Conservation (phyloP, 192 early-diverging fungal genomes). For the Mortierella hygrophila region DNA sequence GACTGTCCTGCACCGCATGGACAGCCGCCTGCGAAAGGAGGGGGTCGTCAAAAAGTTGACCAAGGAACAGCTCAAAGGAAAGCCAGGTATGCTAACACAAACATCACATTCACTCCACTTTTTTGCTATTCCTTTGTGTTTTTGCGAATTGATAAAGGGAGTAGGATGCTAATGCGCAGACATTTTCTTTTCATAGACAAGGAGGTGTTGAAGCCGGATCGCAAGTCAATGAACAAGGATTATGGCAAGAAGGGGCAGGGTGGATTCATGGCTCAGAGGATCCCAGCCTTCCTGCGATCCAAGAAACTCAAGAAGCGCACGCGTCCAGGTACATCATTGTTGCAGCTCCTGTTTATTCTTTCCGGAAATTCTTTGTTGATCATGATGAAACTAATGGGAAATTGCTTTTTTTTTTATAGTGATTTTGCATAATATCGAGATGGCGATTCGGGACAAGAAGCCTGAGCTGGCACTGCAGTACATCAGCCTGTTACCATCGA, state of each 20-base stretch:
- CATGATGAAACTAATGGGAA: background rate
- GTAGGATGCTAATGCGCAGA: background rate
- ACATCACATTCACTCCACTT: background rate
- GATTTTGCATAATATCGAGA: constrained; percentile 55
- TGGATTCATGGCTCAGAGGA: constrained; percentile 51
- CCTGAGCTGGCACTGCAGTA: constrained; percentile 53
- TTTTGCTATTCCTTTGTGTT: background rate
- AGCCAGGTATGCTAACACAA: constrained; percentile 39
- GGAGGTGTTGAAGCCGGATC: constrained; percentile 46
- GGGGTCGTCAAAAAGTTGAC: constrained; percentile 51
- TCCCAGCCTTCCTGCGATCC: constrained; percentile 45
- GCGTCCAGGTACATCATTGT: constrained; percentile 27
- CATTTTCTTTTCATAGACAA: constrained; percentile 24
- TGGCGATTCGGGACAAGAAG: constrained; percentile 59
- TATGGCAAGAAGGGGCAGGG: constrained; percentile 43
- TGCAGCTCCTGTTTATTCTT: background rate
- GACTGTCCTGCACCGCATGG: constrained; percentile 54
- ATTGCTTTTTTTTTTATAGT: constrained; percentile 6
- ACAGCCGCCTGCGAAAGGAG: constrained; percentile 48
- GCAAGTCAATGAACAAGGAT: constrained; percentile 45
- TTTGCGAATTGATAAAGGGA: background rate
- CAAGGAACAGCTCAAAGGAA: constrained; percentile 57
- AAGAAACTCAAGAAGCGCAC: constrained; percentile 53
- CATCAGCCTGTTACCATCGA: constrained; percentile 47
- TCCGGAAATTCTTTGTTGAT: background rate